Evolutionary conservation across 495 filamentous ascomycete species (phyloP).

Genomic region (Talaromyces thailandensis): DNA sequence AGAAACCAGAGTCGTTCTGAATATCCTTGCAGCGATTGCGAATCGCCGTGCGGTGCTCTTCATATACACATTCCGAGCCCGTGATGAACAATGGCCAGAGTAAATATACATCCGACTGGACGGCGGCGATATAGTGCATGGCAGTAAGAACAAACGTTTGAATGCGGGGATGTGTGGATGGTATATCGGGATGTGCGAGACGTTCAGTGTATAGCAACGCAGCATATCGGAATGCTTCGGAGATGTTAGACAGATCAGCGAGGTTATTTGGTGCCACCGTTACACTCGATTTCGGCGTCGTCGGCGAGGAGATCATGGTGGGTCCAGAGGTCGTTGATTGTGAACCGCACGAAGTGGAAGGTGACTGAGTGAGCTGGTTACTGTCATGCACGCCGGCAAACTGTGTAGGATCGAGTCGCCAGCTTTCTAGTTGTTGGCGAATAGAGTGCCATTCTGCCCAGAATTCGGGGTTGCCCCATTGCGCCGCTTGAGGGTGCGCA

Average conservation of each 20-base stretch:
- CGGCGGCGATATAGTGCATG: conserved; percentile 69
- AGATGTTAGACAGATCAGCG: conserved; percentile 55
- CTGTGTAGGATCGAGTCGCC: conserved; percentile 53
- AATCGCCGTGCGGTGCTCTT: conserved; percentile 68
- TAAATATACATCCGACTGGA: conserved; percentile 79
- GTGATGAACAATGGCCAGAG: conserved; percentile 92
- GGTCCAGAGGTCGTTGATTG: conserved; percentile 25
- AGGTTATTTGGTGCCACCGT: conserved; percentile 29
- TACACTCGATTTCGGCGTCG: conserved; percentile 17
- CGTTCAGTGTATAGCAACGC: conserved; percentile 89
- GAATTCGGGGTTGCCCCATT: conserved; percentile 39
- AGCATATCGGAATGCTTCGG: conserved; percentile 82
- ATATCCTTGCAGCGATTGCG: conserved; percentile 75
- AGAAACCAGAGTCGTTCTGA: conserved; percentile 79
- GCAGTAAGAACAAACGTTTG: conserved; percentile 74
- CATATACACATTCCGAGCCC: conserved; percentile 82
- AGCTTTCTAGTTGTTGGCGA: conserved; percentile 66
- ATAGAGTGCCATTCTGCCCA: conserved; percentile 83
- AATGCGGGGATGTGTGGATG: conserved; percentile 69
- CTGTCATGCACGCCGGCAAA: conserved; percentile 7
- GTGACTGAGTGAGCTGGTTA: conserved; percentile 13
- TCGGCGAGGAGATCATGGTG: conserved; percentile 22
- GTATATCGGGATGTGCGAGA: conserved; percentile 66
- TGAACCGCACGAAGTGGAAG: conserved; percentile 14
- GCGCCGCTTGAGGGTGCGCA: conserved; percentile 16